These are phyloP conservation scores for Chytridium lagenaria DNA, from an alignment of 371 early-diverging fungal genomes.

Conservation along the genomic window DNA sequence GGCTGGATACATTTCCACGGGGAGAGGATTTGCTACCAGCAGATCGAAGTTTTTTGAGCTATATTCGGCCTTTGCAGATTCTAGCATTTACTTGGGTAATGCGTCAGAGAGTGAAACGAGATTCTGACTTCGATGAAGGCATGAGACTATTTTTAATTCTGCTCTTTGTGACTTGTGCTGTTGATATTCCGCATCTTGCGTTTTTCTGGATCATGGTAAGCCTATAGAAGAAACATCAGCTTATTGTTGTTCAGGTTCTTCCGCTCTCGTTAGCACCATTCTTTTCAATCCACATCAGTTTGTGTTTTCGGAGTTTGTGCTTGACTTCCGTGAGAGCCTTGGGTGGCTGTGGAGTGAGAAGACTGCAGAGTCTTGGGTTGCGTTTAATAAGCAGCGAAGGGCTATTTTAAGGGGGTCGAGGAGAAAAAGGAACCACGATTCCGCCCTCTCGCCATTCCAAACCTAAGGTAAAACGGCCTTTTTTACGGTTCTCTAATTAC, in stretches of 20 bases:
- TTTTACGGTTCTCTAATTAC: background rate
- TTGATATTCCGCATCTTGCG: conserved; percentile 75
- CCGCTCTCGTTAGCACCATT: conserved; percentile 39
- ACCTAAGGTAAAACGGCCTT: background rate
- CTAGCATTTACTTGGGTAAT: conserved; percentile 83
- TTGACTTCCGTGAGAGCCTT: conserved; percentile 27
- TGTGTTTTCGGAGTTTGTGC: conserved; percentile 21
- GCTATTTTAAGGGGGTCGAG: background rate
- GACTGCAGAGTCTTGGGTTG: background rate
- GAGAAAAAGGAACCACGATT: background rate
- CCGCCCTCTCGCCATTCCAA: background rate
- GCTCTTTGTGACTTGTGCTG: conserved; percentile 71
- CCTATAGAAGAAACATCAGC: too few relatives aligned
- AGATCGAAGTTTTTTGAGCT: conserved; percentile 78
- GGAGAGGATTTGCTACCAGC: conserved; percentile 91
- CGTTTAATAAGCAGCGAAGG: background rate
- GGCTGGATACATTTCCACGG: conserved; percentile 78
- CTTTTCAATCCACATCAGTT: conserved; percentile 47
- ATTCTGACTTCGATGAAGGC: conserved; percentile 10
- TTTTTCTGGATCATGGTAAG: conserved; percentile 92
- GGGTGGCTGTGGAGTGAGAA: conserved; percentile 27
- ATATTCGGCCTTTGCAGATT: conserved; percentile 78
- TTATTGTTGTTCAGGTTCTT: too few relatives aligned
- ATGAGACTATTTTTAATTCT: conserved; percentile 74
- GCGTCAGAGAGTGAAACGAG: too few relatives aligned